These are phyloP conservation scores for Vachellia pachyceras DNA, from an alignment of 306 rosid genomes.

Conservation along the genomic window DNA sequence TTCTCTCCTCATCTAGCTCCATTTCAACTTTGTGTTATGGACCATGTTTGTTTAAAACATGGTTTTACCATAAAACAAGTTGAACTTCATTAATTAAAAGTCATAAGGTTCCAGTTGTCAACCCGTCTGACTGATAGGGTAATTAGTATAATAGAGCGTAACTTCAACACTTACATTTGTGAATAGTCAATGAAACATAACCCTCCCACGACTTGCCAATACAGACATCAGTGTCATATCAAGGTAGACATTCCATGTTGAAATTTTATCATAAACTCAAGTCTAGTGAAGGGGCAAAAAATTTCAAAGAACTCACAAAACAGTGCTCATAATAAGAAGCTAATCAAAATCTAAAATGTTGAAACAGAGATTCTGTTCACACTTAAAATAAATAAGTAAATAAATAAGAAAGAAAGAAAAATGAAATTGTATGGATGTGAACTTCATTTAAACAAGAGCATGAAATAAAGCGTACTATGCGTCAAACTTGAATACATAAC, in stretches of 20 bases:
- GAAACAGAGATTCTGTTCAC: constrained; percentile 2
- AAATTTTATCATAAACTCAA: constrained; percentile 2
- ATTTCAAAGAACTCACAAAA: not conserved
- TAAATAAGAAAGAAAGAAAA: not conserved
- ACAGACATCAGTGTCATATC: not conserved
- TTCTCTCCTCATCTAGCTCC: not conserved
- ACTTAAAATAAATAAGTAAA: not conserved
- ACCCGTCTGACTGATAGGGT: not conserved
- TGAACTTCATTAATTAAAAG: not conserved
- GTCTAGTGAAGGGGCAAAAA: not conserved
- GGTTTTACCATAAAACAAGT: constrained; percentile 14
- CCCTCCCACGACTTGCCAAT: not conserved
- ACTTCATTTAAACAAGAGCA: not conserved
- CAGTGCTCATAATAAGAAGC: not conserved
- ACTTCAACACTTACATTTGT: constrained; percentile 10
- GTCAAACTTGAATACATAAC: not conserved
- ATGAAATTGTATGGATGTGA: not conserved
- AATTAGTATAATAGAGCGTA: not conserved
- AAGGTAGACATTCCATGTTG: not conserved
- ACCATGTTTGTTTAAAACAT: not conserved
- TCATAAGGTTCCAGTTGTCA: not conserved
- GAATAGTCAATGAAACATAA: not conserved
- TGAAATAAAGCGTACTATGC: not conserved
- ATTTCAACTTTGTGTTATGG: not conserved
- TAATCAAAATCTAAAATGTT: not conserved